Conservation (phyloP, 768 basidiomycete genomes). For the Leccinum obscurum region DNA sequence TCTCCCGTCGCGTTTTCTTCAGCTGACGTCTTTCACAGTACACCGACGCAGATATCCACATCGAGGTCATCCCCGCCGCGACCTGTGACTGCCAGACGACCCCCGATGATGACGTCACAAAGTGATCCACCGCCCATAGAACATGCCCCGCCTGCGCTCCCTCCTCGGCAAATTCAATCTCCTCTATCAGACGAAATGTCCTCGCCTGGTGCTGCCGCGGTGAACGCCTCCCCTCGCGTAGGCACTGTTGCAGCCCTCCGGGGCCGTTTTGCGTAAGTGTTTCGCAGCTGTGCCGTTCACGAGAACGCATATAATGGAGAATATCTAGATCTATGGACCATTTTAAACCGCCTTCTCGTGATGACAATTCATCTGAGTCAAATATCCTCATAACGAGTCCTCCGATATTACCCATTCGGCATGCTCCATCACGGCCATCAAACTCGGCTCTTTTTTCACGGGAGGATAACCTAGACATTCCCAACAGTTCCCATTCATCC, state of each 20-base stretch:
- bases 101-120: constrained; percentile 17
- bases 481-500: constrained; percentile 23
- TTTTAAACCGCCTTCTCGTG: constrained; percentile 9
- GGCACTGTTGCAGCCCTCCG: constrained; percentile 41
- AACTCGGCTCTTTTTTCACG: constrained; percentile 20
- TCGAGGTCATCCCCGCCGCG: constrained; percentile 17
- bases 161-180: constrained; percentile 19
- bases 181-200: constrained; percentile 3
- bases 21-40: constrained; percentile 12
- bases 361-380: constrained; percentile 24
- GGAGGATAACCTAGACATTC: constrained; percentile 24
- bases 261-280: constrained; percentile 31
- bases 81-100: constrained; percentile 21
- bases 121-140: constrained; percentile 21
- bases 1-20: background rate
- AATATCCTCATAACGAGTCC: constrained; percentile 27
- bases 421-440: constrained; percentile 18
- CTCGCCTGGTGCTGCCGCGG: background rate
- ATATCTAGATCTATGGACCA: constrained; percentile 25
- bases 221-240: constrained; percentile 10
- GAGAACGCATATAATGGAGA: background rate
- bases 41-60: background rate
- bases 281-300: background rate
- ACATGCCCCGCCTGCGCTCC: constrained; percentile 13
- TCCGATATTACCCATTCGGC: constrained; percentile 19